These are phyloP conservation scores for Cercophora samala DNA, from an alignment of 495 filamentous ascomycete genomes.

Conservation along the genomic window DNA sequence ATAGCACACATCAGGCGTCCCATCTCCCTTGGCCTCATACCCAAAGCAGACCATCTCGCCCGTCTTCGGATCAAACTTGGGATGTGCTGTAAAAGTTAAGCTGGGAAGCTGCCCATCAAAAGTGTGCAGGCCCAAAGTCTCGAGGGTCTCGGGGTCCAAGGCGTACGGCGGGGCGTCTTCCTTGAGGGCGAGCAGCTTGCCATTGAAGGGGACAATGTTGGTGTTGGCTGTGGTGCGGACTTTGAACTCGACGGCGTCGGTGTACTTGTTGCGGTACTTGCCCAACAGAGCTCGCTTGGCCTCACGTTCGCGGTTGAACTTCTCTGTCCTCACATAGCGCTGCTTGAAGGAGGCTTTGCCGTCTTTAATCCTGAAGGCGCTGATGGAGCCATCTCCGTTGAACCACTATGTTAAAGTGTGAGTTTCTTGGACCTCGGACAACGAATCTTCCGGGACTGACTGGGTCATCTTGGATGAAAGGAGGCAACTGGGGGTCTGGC, in stretches of 20 bases:
- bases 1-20: too few relatives aligned
- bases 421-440: background rate
- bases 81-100: slow-evolving; percentile 59
- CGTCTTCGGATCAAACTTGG: slow-evolving; percentile 58
- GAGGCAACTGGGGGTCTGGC: too few relatives aligned
- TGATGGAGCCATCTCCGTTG: background rate
- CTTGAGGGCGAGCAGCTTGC: slow-evolving; percentile 52
- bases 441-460: background rate
- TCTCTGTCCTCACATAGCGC: background rate
- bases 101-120: slow-evolving; percentile 56
- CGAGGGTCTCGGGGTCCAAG: slow-evolving; percentile 54
- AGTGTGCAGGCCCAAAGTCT: slow-evolving; percentile 52
- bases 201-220: slow-evolving; percentile 13
- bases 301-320: background rate
- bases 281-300: background rate
- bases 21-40: slow-evolving; percentile 37
- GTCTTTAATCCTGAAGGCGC: background rate
- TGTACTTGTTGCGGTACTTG: background rate
- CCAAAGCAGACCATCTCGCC: slow-evolving; percentile 57
- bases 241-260: background rate
- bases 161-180: slow-evolving; percentile 55
- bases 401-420: background rate
- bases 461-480: too few relatives aligned
- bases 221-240: background rate
- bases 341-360: background rate